Evolutionary conservation across 2,329 filamentous ascomycete genomes (phyloP).

Genomic region (Elsinoe batatas): DNA sequence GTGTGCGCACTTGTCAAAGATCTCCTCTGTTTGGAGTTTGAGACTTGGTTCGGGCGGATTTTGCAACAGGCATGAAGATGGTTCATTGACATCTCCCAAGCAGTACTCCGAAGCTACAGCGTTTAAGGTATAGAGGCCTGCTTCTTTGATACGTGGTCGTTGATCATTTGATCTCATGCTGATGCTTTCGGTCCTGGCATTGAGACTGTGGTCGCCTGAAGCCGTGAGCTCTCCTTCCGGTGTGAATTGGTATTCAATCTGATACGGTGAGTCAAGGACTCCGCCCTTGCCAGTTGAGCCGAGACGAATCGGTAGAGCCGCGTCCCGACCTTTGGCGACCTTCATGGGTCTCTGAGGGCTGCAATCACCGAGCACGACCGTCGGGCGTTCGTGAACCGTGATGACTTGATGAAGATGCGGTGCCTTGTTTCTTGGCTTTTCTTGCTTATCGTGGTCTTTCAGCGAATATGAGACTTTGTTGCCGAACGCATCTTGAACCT

Average conservation of each 20-base stretch:
- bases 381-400: slow-evolving; percentile 76
- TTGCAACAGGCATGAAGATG: slow-evolving; percentile 81
- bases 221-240: slow-evolving; percentile 59
- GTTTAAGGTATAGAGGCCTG: slow-evolving; percentile 79
- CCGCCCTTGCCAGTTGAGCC: slow-evolving; percentile 50
- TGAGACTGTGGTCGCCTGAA: slow-evolving; percentile 51
- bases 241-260: slow-evolving; percentile 72
- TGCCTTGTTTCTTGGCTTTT: slow-evolving; percentile 33
- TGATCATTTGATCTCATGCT: slow-evolving; percentile 53
- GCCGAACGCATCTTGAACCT: slow-evolving; percentile 82
- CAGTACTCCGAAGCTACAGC: slow-evolving; percentile 73
- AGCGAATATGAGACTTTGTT: slow-evolving; percentile 70
- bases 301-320: slow-evolving; percentile 62
- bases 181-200: slow-evolving; percentile 34
- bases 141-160: slow-evolving; percentile 58
- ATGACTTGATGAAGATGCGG: slow-evolving; percentile 62
- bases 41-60: slow-evolving; percentile 84
- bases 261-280: slow-evolving; percentile 55
- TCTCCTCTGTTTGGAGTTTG: slow-evolving; percentile 63
- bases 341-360: slow-evolving; percentile 72
- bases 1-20: slow-evolving; percentile 89
- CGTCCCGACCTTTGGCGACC: slow-evolving; percentile 63
- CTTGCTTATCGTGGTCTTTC: slow-evolving; percentile 56
- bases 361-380: slow-evolving; percentile 61
- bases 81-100: slow-evolving; percentile 80